Evolutionary conservation across 1,284 basidiomycete species (phyloP), one percentile per base, ranked within the genome.

Genomic region (Moesziomyces sp.): DNA sequence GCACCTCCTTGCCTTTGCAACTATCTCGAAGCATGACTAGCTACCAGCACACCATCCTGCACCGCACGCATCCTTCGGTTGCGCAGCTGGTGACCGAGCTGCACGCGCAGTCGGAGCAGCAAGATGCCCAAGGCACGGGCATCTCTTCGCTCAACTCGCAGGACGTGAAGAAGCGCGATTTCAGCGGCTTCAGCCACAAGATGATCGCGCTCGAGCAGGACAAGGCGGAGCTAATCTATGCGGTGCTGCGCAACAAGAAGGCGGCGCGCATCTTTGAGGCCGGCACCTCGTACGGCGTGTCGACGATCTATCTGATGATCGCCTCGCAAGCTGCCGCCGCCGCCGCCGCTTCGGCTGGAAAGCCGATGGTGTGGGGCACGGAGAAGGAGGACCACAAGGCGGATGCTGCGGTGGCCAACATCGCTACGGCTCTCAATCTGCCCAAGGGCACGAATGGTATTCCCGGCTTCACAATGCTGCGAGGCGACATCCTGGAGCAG

Each of bases 351-450:
- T 28, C 21, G 46, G 52, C 18, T 10, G 24, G 21, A 11, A 28
- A 21, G 16, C 35, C 21, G 1, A 61, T 62, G 58, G 62, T 65
- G 6, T 60, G 61, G 57, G 67, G 61, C 10, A 63, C 60, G n/a
- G 66, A 69, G 52, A 65, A 72, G 69, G 66, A 69, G 52, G 44
- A 49, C 9, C 56, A 69, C 52, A 69, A 69, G 48, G 66, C 56
- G 7, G 59, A 69, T 18, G 59, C 59, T 19, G 66, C 66, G 8
- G 19, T 58, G 2, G 56, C 30, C 13, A 58, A 69, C 48, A 28
- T 69, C n/a, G 55, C 66, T 7, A 35, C 44, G 19, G 66, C 66
- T 6, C 16, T 59, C 38, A 57, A 57, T 38, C 50, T 60, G 45
- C 58, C 64, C 3, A 52, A 66, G 30, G 58, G 50, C 16, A 57